Percentiles rank a stretch among this genome's conserved stretches.
Evolutionary conservation across 257 asterid species (phyloP).

Genomic region (Gentiana macrophylla): DNA sequence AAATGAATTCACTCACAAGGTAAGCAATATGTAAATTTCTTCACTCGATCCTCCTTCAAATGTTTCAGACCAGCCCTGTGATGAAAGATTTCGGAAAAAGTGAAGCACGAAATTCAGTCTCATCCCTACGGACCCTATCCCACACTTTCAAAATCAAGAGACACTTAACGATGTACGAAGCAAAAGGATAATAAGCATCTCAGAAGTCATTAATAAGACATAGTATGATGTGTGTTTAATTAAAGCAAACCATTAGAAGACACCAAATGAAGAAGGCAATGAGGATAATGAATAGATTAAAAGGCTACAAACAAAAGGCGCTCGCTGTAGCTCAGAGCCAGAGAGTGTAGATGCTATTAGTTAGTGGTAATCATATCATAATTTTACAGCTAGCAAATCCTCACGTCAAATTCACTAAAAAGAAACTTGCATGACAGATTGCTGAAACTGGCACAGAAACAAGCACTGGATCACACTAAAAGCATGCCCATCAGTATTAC

Average conservation of each 20-base stretch:
- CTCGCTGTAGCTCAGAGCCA: neutral
- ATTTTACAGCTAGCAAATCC: neutral
- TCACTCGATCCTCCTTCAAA: constrained; percentile 69
- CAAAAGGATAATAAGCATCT: neutral
- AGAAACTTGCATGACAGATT: neutral
- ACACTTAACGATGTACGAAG: neutral
- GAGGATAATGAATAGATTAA: neutral
- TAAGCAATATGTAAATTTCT: constrained; percentile 85
- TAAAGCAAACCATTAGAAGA: neutral
- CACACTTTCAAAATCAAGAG: neutral
- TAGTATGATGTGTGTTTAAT: neutral
- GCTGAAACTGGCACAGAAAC: neutral
- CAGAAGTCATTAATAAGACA: neutral
- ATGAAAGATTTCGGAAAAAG: constrained; percentile 8
- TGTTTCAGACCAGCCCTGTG: constrained; percentile 86
- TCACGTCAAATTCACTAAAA: neutral
- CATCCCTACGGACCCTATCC: neutral
- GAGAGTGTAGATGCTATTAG: neutral
- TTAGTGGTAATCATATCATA: neutral
- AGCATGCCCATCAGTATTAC: too few species aligned
- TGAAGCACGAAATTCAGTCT: constrained; percentile 1
- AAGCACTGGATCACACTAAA: neutral
- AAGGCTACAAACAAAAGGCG: neutral
- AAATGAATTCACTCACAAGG: constrained; percentile 55
- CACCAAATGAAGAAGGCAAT: neutral